Conservation (phyloP, 352 stramenopile species). For the Phytophthora macrochlamydospora region DNA sequence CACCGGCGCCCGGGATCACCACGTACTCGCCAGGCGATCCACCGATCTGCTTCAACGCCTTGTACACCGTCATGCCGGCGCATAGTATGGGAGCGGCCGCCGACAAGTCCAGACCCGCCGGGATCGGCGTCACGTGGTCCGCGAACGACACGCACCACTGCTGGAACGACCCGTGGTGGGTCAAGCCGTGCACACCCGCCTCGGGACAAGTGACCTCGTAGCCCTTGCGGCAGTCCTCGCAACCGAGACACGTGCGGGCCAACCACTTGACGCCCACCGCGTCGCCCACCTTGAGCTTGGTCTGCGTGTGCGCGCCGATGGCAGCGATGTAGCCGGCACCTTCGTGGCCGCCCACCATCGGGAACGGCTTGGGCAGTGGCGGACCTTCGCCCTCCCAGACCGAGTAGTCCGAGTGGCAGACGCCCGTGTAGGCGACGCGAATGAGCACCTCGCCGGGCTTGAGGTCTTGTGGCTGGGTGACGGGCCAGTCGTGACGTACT, state of each 20-base stretch:
- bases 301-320: conserved; percentile 50
- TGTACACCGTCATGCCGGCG: conserved; percentile 89
- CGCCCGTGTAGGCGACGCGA: conserved; percentile 53
- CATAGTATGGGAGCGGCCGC: conserved; percentile 78
- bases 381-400: conserved; percentile 49
- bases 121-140: conserved; percentile 80
- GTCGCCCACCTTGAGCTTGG: conserved; percentile 54
- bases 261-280: conserved; percentile 60
- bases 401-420: conserved; percentile 57
- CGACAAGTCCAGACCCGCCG: conserved; percentile 46
- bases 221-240: conserved; percentile 60
- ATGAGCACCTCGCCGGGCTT: conserved; percentile 54
- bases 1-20: conserved; percentile 64
- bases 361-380: conserved; percentile 38
- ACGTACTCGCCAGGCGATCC: conserved; percentile 58
- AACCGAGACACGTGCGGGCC: conserved; percentile 51
- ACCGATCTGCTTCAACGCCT: conserved; percentile 71
- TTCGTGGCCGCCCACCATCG: conserved; percentile 66
- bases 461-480: conserved; percentile 49
- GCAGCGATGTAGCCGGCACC: conserved; percentile 56
- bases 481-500: conserved; percentile 52
- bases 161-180: conserved; percentile 55
- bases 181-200: conserved; percentile 44
- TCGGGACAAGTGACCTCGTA: conserved; percentile 47
- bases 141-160: conserved; percentile 77